Conservation (phyloP, 2,329 filamentous ascomycete species). For the Cladosporium oxysporum region DNA sequence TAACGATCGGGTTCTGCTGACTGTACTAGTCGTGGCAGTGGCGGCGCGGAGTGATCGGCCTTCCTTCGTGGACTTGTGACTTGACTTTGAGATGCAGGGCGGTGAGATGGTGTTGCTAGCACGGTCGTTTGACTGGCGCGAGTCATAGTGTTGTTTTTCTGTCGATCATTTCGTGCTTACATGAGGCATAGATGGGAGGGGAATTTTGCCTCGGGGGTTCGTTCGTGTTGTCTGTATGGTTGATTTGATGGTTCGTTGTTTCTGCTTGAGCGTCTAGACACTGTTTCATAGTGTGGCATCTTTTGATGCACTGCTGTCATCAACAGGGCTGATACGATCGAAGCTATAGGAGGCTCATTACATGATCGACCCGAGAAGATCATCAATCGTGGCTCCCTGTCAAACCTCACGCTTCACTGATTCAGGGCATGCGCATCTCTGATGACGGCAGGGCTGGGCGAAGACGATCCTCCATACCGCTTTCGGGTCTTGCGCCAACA, state of each 20-base stretch:
- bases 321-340: background rate
- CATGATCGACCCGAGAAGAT: background rate
- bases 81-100: background rate
- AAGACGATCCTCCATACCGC: background rate
- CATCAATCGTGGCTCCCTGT: background rate
- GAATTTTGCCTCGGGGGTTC: background rate
- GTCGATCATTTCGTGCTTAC: background rate
- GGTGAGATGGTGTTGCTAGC: background rate
- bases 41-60: background rate
- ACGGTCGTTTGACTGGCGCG: background rate
- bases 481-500: background rate
- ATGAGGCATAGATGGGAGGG: background rate
- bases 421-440: background rate
- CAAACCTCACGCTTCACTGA: background rate
- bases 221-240: background rate
- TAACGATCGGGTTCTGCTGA: background rate
- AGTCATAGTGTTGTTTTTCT: background rate
- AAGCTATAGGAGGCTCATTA: background rate
- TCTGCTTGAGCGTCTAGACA: background rate
- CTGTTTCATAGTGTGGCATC: background rate
- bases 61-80: background rate
- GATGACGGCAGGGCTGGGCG: slow-evolving; percentile 1
- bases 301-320: background rate
- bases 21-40: background rate
- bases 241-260: background rate